Evolutionary conservation across 208 protist genomes (phyloP), one percentile per base, ranked within the genome.

Genomic region (Leptomonas pyrrhocoris): DNA sequence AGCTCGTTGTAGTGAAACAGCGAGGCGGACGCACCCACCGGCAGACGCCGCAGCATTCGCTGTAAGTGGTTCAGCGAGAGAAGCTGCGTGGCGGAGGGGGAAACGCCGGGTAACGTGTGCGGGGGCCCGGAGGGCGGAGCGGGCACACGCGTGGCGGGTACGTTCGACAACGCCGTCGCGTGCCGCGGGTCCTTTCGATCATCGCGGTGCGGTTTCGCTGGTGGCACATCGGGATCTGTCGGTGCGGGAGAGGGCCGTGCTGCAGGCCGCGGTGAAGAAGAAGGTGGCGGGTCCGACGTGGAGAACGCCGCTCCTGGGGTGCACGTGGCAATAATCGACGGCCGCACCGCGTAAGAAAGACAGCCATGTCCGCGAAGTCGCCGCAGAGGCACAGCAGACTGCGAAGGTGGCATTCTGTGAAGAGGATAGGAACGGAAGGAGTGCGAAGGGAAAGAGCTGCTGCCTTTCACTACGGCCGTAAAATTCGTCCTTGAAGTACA

Each of bases 1-100:
- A 89, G 34, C 49, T 89, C 83, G 42, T 86, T 89, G 65, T 73
- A 74, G 55, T 77, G 68, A 19, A 86, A 72, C n/a, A 73, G 36
- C 15, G 11, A 25, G 30, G 34, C 42, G 0, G 80, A 76, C 0
- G 9, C 2, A 13, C 80, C 80, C 1, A 89, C 61, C 2, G 83
- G 83, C 16, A 89, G 51, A 0, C 84, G 84, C 0, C 84, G 84
- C 45, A 89, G 61, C 36, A 84, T 55, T 4, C 84, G 80, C 51
- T 84, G 80, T 15, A 74, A 19, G 11, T 82, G 79, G 42, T 84
- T 49, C 18, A 66, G 40, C 31, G 46, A 65, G 15, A 49, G 58
- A 1, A 72, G 43, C 16, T 21, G 12, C 8, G 64, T n/a, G 0
- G 53, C 19, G 19, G 49, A 54, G 49, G 28, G 19, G 15, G 51